A percentile compares a stretch with the other conserved stretches of the same genome.
Conservation (phyloP, 2,329 filamentous ascomycete genomes). For the Hypoxylon sp. region DNA sequence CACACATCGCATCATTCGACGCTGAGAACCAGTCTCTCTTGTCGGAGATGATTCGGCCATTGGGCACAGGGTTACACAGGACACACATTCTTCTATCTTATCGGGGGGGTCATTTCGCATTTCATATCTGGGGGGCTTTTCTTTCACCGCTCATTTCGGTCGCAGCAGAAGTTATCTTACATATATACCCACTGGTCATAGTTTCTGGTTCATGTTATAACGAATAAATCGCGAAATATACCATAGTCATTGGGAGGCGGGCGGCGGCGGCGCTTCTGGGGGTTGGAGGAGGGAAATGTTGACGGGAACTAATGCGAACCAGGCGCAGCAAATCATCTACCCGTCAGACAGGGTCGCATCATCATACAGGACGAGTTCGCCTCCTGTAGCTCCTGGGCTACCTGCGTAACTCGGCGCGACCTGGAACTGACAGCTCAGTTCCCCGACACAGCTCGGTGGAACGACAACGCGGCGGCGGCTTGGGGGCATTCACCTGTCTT, state of each 20-base stretch:
- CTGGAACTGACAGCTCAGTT: slow-evolving; percentile 16
- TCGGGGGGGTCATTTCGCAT: slow-evolving; percentile 17
- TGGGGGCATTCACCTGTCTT: slow-evolving; percentile 30
- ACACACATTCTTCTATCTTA: not conserved
- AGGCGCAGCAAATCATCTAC: slow-evolving; percentile 19
- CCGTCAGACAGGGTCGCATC: slow-evolving; percentile 23
- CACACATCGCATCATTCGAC: not conserved
- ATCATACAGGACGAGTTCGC: slow-evolving; percentile 4
- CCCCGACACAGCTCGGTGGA: slow-evolving; percentile 24
- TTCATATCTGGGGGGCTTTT: slow-evolving; percentile 7
- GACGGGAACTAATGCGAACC: slow-evolving; percentile 23
- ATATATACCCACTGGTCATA: slow-evolving; percentile 43
- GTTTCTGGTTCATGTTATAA: slow-evolving; percentile 34
- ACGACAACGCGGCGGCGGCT: slow-evolving; percentile 22
- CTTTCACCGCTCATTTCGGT: slow-evolving; percentile 37
- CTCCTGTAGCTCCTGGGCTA: slow-evolving; percentile 29
- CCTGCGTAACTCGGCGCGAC: slow-evolving; percentile 12
- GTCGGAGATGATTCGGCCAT: slow-evolving; percentile 2
- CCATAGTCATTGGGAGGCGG: slow-evolving; percentile 31
- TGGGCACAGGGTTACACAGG: not conserved
- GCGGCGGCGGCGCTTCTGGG: slow-evolving; percentile 34
- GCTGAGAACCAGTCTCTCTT: not conserved
- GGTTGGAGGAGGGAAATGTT: slow-evolving; percentile 14
- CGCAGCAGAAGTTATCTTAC: slow-evolving; percentile 25
- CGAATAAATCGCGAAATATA: slow-evolving; percentile 39